Evolutionary conservation across 1,139 yeast species (phyloP).

Genomic region (Zygoascus hellenicus): DNA sequence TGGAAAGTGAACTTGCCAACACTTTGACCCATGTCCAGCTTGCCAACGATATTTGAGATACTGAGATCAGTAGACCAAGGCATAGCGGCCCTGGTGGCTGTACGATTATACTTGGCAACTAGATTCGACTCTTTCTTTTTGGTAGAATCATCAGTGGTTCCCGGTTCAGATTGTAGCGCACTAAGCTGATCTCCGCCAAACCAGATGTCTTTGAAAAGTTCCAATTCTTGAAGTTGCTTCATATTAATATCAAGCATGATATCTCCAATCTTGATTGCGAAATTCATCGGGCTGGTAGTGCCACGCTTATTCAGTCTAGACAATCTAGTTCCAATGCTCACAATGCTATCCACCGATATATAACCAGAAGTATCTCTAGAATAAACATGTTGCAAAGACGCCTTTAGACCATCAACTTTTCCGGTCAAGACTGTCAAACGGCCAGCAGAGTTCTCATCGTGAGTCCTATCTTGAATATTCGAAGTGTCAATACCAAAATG

Average conservation of each 20-base stretch:
- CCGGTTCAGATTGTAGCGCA: neutral
- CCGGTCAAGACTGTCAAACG: neutral
- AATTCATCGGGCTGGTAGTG: slow-evolving; percentile 23
- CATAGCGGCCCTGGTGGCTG: slow-evolving; percentile 56
- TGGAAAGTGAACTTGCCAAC: slow-evolving; percentile 58
- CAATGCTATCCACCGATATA: slow-evolving; percentile 48
- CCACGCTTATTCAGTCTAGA: slow-evolving; percentile 19
- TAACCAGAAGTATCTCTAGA: slow-evolving; percentile 87
- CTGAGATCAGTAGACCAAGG: slow-evolving; percentile 71
- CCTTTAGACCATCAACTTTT: slow-evolving; percentile 48
- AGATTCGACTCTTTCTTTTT: slow-evolving; percentile 25
- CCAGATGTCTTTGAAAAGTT: slow-evolving; percentile 84
- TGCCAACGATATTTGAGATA: slow-evolving; percentile 47
- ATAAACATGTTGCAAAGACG: slow-evolving; percentile 81
- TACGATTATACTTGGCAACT: slow-evolving; percentile 52
- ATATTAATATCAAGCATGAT: slow-evolving; percentile 64
- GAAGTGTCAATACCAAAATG: slow-evolving; percentile 52
- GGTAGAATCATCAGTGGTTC: neutral
- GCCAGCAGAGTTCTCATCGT: slow-evolving; percentile 20
- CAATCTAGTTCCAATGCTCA: slow-evolving; percentile 35
- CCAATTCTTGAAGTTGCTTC: slow-evolving; percentile 81
- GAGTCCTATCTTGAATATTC: neutral
- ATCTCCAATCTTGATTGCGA: slow-evolving; percentile 52
- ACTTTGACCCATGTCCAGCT: slow-evolving; percentile 77
- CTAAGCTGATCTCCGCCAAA: slow-evolving; percentile 20